A percentile compares a stretch with the other conserved stretches of the same genome.
These are phyloP conservation scores for Penicillium sp. DNA, from an alignment of 2,329 filamentous ascomycete genomes.

Conservation along the genomic window DNA sequence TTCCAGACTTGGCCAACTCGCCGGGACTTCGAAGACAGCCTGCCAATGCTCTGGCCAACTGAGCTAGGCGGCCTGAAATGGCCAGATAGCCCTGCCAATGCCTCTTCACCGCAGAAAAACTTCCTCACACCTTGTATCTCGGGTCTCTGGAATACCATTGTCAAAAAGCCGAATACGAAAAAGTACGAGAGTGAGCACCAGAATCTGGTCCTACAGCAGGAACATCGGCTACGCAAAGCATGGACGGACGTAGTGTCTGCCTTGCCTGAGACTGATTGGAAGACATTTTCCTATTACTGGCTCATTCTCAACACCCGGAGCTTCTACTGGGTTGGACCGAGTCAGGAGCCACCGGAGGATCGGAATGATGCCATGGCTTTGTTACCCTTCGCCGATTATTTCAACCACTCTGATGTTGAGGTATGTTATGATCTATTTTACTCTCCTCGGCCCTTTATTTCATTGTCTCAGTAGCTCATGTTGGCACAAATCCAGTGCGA, in stretches of 20 bases:
- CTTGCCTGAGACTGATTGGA: constrained; percentile 45
- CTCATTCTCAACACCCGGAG: constrained; percentile 59
- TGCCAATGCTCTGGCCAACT: constrained; percentile 57
- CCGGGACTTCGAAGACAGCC: constrained; percentile 56
- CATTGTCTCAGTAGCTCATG: not conserved
- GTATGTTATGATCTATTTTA: no score
- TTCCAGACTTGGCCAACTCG: constrained; percentile 63
- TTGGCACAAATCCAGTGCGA: constrained; percentile 33
- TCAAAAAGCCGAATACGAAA: constrained; percentile 21
- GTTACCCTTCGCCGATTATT: constrained; percentile 48
- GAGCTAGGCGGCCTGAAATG: constrained; percentile 38
- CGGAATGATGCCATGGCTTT: constrained; percentile 48
- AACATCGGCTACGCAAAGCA: constrained; percentile 51
- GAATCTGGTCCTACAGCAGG: constrained; percentile 50
- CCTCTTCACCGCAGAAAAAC: constrained; percentile 3
- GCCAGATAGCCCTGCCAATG: constrained; percentile 27
- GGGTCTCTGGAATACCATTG: constrained; percentile 34
- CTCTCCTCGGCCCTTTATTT: not conserved
- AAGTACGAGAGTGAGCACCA: constrained; percentile 36
- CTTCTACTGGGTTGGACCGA: constrained; percentile 56
- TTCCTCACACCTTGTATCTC: constrained; percentile 40
- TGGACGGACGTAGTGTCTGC: constrained; percentile 47
- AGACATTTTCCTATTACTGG: constrained; percentile 56
- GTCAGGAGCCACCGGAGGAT: constrained; percentile 35
- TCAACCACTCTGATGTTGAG: constrained; percentile 46